phyloP scores from a whole-genome alignment of 2,329 filamentous ascomycete species.

The Stemphylium beticola region DNA sequence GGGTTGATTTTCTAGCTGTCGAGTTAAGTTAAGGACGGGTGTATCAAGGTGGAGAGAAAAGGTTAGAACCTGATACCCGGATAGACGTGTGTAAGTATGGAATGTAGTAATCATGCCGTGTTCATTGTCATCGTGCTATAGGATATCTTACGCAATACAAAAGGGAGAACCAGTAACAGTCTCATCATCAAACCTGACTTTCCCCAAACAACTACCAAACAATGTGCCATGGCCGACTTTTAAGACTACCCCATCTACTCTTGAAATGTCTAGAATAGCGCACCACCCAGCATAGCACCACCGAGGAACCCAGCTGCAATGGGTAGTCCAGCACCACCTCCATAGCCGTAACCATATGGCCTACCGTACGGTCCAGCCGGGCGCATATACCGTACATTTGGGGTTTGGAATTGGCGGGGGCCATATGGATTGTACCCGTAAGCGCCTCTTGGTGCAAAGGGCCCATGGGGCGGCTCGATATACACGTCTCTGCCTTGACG shows the following conservation, averaged over 20 bases:
- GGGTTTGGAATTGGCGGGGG: conserved; percentile 54
- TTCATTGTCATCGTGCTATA: too few species aligned
- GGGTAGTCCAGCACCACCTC: conserved; percentile 46
- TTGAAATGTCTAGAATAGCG: conserved; percentile 26
- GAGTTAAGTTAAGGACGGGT: too few species aligned
- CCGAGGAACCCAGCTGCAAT: conserved; percentile 45
- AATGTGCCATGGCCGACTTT: neutral
- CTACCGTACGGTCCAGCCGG: conserved; percentile 57
- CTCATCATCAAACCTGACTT: neutral
- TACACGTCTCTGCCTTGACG: conserved; percentile 62
- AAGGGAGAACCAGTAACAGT: neutral
- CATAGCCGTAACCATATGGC: conserved; percentile 47
- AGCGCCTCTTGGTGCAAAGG: conserved; percentile 33
- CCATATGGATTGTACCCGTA: conserved; percentile 57
- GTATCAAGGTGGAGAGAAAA: too few species aligned
- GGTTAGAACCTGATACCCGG: too few species aligned
- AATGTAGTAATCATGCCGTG: too few species aligned
- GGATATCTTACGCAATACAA: too few species aligned
- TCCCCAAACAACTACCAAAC: neutral
- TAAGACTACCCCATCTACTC: neutral
- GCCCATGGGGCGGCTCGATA: conserved; percentile 60
- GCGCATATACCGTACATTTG: conserved; percentile 57
- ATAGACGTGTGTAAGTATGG: too few species aligned
- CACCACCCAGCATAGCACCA: conserved; percentile 42
- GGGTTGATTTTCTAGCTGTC: neutral